These are phyloP conservation scores for Picochlorum sp. DNA, from an alignment of 139 green algal species.

Conservation along the genomic window DNA sequence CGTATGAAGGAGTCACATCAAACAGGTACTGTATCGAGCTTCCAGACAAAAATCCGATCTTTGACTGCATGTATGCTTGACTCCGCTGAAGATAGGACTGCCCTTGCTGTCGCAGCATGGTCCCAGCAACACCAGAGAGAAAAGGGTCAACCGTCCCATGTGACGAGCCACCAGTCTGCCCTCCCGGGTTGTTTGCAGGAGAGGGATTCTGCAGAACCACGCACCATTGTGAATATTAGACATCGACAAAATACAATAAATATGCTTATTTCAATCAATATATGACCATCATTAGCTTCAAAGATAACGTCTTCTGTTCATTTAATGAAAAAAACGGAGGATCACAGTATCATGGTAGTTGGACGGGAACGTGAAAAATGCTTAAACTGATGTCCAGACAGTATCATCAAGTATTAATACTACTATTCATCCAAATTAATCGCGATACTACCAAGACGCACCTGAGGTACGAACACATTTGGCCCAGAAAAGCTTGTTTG, in stretches of 20 bases:
- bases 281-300: no score
- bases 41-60: slow-evolving; percentile 60
- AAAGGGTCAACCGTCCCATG: slow-evolving; percentile 27
- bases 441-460: neutral
- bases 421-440: neutral
- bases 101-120: slow-evolving; percentile 35
- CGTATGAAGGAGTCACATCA: slow-evolving; percentile 72
- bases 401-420: neutral
- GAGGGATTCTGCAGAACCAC: neutral
- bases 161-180: neutral
- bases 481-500: neutral
- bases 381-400: neutral
- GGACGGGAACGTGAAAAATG: no score
- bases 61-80: slow-evolving; percentile 36
- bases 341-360: no score
- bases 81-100: slow-evolving; percentile 33
- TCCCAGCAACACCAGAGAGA: slow-evolving; percentile 22
- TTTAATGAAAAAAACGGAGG: no score
- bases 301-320: no score
- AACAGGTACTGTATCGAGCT: slow-evolving; percentile 76
- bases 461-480: neutral
- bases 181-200: neutral
- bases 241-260: no score
- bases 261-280: no score
- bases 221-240: no score